Percentiles rank a stretch among this genome's conserved stretches.
Conservation (phyloP, 352 stramenopile genomes). For the Globisporangium nagaii region DNA sequence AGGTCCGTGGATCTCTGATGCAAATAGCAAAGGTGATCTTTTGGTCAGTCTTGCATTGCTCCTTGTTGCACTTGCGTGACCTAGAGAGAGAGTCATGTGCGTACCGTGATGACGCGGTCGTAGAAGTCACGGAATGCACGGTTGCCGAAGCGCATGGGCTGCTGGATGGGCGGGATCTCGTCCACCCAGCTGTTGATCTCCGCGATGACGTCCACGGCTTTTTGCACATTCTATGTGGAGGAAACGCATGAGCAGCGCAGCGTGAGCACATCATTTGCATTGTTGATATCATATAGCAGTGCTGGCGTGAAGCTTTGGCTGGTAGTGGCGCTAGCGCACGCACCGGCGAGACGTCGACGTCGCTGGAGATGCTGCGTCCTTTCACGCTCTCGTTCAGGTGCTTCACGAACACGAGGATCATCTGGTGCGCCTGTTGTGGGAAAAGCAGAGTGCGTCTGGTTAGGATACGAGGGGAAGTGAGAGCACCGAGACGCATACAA, state of each 20-base stretch:
- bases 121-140: slow-evolving; percentile 91
- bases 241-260: neutral
- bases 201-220: slow-evolving; percentile 49
- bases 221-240: slow-evolving; percentile 60
- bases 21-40: too few relatives aligned
- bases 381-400: slow-evolving; percentile 78
- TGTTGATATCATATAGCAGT: too few relatives aligned
- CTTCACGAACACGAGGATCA: slow-evolving; percentile 79
- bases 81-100: slow-evolving; percentile 2
- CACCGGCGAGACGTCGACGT: slow-evolving; percentile 63
- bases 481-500: neutral
- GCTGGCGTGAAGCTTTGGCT: too few relatives aligned
- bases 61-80: too few relatives aligned
- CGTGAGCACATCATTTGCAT: too few relatives aligned
- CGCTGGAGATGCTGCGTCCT: slow-evolving; percentile 49
- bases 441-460: neutral
- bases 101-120: slow-evolving; percentile 70
- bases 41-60: too few relatives aligned
- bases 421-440: slow-evolving; percentile 55
- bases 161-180: slow-evolving; percentile 89
- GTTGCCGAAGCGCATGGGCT: slow-evolving; percentile 94
- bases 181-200: slow-evolving; percentile 86
- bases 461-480: too few relatives aligned
- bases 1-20: slow-evolving; percentile 40
- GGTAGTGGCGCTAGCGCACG: too few relatives aligned